A percentile compares a stretch with the other conserved stretches of the same genome.
Conservation (phyloP, 78 protist species). For the Dictyostelium intermedium region DNA sequence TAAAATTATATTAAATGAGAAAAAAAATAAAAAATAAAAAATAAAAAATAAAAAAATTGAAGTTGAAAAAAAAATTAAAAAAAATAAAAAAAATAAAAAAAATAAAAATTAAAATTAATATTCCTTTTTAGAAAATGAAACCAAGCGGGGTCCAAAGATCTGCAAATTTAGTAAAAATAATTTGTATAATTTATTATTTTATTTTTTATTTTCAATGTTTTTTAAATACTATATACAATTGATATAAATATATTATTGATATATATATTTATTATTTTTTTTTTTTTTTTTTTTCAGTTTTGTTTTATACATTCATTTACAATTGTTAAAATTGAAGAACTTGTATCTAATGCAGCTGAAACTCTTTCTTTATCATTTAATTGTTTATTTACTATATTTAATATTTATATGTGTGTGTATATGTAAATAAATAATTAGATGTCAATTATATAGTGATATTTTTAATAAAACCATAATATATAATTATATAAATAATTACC, state of each 20-base stretch:
- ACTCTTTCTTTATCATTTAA: constrained; percentile 95
- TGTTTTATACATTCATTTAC: constrained; percentile 67
- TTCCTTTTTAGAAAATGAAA: too few species aligned
- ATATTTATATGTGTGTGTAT: too few species aligned
- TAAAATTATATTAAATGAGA: neutral
- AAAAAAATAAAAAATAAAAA: neutral
- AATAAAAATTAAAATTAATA: neutral
- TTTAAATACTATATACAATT: neutral
- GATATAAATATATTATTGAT: neutral
- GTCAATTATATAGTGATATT: too few species aligned
- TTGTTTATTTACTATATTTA: constrained; percentile 91
- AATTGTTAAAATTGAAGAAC: constrained; percentile 62
- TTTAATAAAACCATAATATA: too few species aligned
- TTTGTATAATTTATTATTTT: too few species aligned
- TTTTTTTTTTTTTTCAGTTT: neutral
- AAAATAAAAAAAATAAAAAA: neutral
- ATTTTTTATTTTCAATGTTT: too few species aligned
- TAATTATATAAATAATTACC: neutral
- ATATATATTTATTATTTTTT: neutral
- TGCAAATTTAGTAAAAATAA: too few species aligned
- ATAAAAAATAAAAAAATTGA: neutral
- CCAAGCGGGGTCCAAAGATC: too few species aligned
- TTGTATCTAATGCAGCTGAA: constrained; percentile 89
- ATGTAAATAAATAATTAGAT: too few species aligned
- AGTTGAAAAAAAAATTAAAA: neutral